Conservation (phyloP, 768 basidiomycete species). For the Candolleomyces aberdarensis region DNA sequence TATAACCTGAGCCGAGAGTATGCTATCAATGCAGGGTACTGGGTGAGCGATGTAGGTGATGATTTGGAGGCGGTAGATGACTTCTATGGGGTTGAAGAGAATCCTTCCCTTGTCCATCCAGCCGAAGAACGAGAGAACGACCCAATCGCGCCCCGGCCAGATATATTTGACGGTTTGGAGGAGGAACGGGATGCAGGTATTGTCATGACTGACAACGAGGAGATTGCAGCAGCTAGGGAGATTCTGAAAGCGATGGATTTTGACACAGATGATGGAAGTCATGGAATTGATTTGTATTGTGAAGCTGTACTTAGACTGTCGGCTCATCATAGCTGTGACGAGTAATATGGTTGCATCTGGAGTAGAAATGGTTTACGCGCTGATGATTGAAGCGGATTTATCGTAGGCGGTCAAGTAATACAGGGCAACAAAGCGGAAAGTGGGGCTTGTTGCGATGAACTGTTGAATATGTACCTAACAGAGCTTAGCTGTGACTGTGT, state of each 20-base stretch:
- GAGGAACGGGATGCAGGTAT: conserved; percentile 10
- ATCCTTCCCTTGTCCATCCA: conserved; percentile 5
- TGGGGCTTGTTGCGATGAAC: too few relatives aligned
- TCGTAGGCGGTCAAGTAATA: too few relatives aligned
- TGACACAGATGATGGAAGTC: too few relatives aligned
- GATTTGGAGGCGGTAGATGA: conserved; percentile 3
- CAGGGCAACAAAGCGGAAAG: too few relatives aligned
- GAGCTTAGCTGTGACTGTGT: too few relatives aligned
- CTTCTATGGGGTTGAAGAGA: conserved; percentile 11
- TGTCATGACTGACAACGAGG: conserved; percentile 14
- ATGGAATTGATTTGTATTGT: too few relatives aligned
- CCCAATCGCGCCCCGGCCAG: not conserved
- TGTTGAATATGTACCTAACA: too few relatives aligned
- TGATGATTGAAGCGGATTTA: too few relatives aligned
- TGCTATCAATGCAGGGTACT: conserved; percentile 22
- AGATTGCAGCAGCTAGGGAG: conserved; percentile 4
- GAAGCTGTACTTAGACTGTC: too few relatives aligned
- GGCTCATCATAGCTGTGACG: too few relatives aligned
- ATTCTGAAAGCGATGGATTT: conserved; percentile 14
- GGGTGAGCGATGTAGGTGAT: conserved; percentile 21
- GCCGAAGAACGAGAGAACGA: conserved; percentile 3
- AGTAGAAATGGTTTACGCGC: too few relatives aligned
- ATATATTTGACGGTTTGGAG: not conserved
- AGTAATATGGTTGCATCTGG: too few relatives aligned
- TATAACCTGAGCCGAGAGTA: conserved; percentile 22